Percentiles rank a stretch among this genome's conserved stretches.
phyloP scores from a whole-genome alignment of 2,329 filamentous ascomycete genomes.

The Arthrinium puccinioides region DNA sequence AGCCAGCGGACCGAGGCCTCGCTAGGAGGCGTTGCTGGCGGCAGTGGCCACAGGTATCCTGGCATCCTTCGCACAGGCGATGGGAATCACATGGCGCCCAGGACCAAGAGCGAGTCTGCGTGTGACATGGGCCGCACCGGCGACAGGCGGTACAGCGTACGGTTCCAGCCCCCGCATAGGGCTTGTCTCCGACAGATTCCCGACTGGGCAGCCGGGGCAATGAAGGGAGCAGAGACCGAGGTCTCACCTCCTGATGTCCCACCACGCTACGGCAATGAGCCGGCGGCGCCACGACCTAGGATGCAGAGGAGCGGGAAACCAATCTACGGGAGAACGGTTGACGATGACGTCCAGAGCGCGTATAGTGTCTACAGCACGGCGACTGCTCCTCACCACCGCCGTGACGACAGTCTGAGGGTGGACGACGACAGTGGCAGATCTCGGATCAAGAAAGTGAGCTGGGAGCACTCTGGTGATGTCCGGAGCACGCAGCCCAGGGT shows the following conservation, averaged over 20 bases:
- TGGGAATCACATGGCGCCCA: neutral
- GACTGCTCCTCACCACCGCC: conserved; percentile 1
- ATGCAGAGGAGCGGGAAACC: neutral
- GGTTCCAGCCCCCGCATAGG: neutral
- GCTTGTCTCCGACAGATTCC: neutral
- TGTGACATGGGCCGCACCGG: neutral
- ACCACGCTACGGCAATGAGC: neutral
- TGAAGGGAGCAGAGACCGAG: neutral
- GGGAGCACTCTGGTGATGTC: too few species aligned
- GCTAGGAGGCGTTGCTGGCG: neutral
- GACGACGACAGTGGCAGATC: too few species aligned
- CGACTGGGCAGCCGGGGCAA: neutral
- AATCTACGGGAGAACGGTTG: neutral
- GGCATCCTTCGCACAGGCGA: neutral
- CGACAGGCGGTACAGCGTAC: conserved; percentile 1
- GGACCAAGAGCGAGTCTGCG: conserved; percentile 1
- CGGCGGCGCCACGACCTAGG: neutral
- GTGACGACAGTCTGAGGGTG: neutral
- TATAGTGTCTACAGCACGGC: conserved; percentile 1
- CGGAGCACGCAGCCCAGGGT: too few species aligned
- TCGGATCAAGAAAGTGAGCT: too few species aligned
- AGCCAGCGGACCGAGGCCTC: neutral
- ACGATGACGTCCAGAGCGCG: neutral
- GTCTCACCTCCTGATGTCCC: neutral
- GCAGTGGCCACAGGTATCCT: neutral